Base-by-base conservation (phyloP, 2,329 filamentous ascomycete genomes). In the Zymoseptoria tritici region DNA sequence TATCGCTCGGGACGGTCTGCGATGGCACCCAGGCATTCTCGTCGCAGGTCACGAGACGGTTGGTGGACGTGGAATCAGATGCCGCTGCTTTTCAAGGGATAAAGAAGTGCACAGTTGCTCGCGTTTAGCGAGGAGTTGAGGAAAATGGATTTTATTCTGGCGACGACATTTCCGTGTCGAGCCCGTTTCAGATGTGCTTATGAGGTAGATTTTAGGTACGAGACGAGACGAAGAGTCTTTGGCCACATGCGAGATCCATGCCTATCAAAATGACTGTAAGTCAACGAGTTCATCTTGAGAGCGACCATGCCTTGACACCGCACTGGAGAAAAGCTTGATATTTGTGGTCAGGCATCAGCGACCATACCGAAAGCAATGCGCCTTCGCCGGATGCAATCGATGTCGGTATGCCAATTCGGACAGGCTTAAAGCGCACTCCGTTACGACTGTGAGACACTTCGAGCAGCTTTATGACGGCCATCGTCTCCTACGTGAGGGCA, bases 81-180 rank as follows among this genome's bases (percentile, higher is more conserved):
- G 36, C 9, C 13, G 13, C 36, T 46, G 36, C 16, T 6, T 6
- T 1, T n/a, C 36, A 46, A n/a, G 13, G 36, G 36, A 46, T 16
- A n/a, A 13, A 46, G 36, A 46, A n/a, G 36, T 29, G 13, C 36
- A 29, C 29, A 58, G 57, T 46, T 52, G 57, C 55, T 58, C 36
- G 36, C 36, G 13, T 60, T 60, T 57, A 60, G 55, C 59, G 58
- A 53, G 59, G 59, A 57, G 59, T 60, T 46, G 9, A n/a, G 13
- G 36, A 16, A n/a, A 46, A 46, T 46, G 36, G 36, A 6, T 13
- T 16, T 6, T 16, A 6, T 46, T 46, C 36, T 46, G 36, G 36
- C 11, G 16, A 16, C 36, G 36, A 46, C 36, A 13, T 16, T 46
- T n/a, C 16, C 36, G 36, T 46, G 36, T 46, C 36, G 36, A 6